Evolutionary conservation across 306 rosid genomes (phyloP).

Genomic region (Fragaria iinumae): DNA sequence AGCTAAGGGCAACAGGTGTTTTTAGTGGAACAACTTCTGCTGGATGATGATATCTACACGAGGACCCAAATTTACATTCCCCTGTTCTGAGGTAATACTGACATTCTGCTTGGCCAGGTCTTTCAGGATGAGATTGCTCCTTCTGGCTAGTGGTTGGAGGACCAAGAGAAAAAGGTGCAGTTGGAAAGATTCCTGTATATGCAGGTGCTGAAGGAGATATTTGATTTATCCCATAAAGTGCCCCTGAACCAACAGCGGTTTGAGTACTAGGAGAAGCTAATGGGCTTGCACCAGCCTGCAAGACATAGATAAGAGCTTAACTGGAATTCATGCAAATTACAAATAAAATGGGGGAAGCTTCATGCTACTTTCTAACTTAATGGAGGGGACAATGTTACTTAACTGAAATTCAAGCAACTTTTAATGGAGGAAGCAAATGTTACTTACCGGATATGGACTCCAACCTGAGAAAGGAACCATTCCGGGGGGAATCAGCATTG

Average conservation of each 20-base stretch:
- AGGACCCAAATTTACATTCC: slow-evolving; percentile 92
- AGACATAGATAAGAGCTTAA: slow-evolving; percentile 33
- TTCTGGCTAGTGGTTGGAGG: slow-evolving; percentile 61
- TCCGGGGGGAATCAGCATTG: slow-evolving; percentile 70
- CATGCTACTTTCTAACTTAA: slow-evolving; percentile 19
- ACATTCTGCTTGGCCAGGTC: slow-evolving; percentile 95
- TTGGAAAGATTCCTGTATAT: slow-evolving; percentile 57
- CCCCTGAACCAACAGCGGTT: slow-evolving; percentile 55
- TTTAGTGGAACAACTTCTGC: slow-evolving; percentile 54
- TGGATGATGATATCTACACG: slow-evolving; percentile 98
- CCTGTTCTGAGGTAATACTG: slow-evolving; percentile 94
- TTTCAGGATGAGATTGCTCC: slow-evolving; percentile 76
- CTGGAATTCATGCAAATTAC: slow-evolving; percentile 22
- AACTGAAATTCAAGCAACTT: slow-evolving; percentile 29
- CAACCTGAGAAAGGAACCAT: slow-evolving; percentile 75
- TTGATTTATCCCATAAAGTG: slow-evolving; percentile 64
- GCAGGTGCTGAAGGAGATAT: slow-evolving; percentile 51
- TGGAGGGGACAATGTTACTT: slow-evolving; percentile 27
- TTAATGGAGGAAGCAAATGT: slow-evolving; percentile 24
- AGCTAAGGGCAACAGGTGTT: slow-evolving; percentile 55
- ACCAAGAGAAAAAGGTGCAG: slow-evolving; percentile 58
- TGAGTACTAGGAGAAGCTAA: slow-evolving; percentile 63
- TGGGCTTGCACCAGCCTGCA: slow-evolving; percentile 70
- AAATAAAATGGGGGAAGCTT: slow-evolving; percentile 3
- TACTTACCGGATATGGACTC: slow-evolving; percentile 78